Evolutionary conservation across 495 filamentous ascomycete species (phyloP).

Genomic region (Xylaria intraflava): DNA sequence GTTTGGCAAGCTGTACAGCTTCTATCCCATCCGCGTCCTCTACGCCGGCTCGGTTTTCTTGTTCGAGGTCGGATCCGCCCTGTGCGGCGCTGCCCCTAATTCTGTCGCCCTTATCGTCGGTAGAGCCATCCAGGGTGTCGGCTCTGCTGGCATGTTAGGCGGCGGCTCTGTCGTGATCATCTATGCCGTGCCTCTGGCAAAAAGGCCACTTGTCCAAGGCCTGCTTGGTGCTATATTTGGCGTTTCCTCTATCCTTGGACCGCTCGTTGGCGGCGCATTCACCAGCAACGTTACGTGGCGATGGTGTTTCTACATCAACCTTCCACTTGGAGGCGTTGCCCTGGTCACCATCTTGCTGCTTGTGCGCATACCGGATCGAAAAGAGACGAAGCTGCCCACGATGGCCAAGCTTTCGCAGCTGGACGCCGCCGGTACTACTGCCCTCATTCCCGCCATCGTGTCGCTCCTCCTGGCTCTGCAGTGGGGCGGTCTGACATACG

Average conservation of each 20-base stretch:
- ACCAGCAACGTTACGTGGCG: conserved; percentile 58
- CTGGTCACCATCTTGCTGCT: conserved; percentile 53
- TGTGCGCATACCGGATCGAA: conserved; percentile 39
- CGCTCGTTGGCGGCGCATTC: conserved; percentile 54
- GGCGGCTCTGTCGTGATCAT: conserved; percentile 39
- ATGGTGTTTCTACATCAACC: conserved; percentile 74
- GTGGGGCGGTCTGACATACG: conserved; percentile 67
- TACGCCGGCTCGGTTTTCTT: conserved; percentile 37
- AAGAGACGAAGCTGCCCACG: conserved; percentile 33
- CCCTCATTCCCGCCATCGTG: conserved; percentile 63
- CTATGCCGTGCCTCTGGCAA: conserved; percentile 39
- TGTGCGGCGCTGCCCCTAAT: conserved; percentile 51
- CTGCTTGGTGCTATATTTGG: conserved; percentile 42
- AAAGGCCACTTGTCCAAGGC: conserved; percentile 39
- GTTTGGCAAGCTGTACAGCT: conserved; percentile 43
- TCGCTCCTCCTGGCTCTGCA: conserved; percentile 67
- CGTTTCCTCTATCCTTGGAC: conserved; percentile 65
- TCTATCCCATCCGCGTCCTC: conserved; percentile 36
- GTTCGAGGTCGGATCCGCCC: conserved; percentile 46
- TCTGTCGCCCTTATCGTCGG: conserved; percentile 50
- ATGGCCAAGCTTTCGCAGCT: conserved; percentile 48
- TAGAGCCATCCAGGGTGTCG: conserved; percentile 51
- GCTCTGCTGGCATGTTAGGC: conserved; percentile 34
- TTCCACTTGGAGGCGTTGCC: conserved; percentile 60
- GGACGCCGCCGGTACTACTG: conserved; percentile 53